phyloP scores from a whole-genome alignment of 1,284 basidiomycete genomes.

The Pulchroboletus neoregius region DNA sequence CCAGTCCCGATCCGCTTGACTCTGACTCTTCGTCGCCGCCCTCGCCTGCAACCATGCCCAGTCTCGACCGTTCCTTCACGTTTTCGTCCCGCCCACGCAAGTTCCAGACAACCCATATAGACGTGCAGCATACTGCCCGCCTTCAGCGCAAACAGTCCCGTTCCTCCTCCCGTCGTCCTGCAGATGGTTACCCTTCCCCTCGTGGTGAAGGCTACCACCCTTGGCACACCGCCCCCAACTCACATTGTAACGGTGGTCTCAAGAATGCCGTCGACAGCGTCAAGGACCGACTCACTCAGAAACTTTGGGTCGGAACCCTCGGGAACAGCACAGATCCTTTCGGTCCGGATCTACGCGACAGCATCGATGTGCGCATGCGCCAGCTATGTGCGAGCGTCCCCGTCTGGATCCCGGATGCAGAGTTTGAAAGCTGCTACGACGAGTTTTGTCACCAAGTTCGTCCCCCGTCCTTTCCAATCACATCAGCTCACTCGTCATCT shows the following conservation, averaged over 20 bases:
- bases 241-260: conserved; percentile 75
- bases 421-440: conserved; percentile 78
- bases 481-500: background rate
- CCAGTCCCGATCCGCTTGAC: background rate
- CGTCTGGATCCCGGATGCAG: conserved; percentile 78
- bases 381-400: conserved; percentile 57
- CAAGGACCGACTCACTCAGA: conserved; percentile 46
- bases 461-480: background rate
- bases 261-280: conserved; percentile 75
- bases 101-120: conserved; percentile 39
- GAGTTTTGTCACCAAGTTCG: conserved; percentile 81
- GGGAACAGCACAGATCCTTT: conserved; percentile 66
- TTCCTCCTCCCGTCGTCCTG: conserved; percentile 44
- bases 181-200: conserved; percentile 19
- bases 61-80: conserved; percentile 27
- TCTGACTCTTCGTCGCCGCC: conserved; percentile 9
- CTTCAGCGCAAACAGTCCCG: conserved; percentile 47
- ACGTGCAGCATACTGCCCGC: conserved; percentile 34
- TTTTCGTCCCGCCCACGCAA: conserved; percentile 30
- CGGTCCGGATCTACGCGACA: conserved; percentile 49
- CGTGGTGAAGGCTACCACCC: conserved; percentile 24
- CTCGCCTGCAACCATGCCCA: conserved; percentile 25
- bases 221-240: conserved; percentile 63
- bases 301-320: conserved; percentile 80
- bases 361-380: conserved; percentile 60